Evolutionary conservation across 176 grass and related monocot species (phyloP), one percentile per base, ranked within the genome.

Genomic region (Tuctoria greenei): DNA sequence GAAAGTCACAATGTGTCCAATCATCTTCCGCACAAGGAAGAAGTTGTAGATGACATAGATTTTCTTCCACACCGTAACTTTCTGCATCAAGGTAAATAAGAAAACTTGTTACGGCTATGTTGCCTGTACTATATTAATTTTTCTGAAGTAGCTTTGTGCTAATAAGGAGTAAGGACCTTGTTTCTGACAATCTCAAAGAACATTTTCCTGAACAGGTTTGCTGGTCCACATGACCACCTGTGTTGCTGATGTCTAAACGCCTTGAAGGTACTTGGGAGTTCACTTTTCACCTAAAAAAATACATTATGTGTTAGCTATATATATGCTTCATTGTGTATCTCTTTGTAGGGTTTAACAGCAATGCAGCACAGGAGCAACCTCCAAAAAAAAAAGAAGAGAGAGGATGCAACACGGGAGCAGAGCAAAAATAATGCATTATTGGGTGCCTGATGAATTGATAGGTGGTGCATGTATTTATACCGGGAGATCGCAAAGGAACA

Each of bases 121-220:
- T 64, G 9, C 13, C 1, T 63, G 7, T 13, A n/a, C 10, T 1
- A 16, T 20, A 41, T 45, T n/a, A n/a, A n/a, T n/a, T 41, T n/a
- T 64, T 35, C 0, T 7, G 47, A 35, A 42, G 78, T 56, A 12
- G 10, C 67, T 26, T 84, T 0, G 49, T 60, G 44, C 57, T 79
- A 31, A 31, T 1, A 82, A 10, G 61, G 24, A 89, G 59, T 83
- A 79, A 7, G 61, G 31, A 91, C 92, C 86, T 95, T 91, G 39
- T 91, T 95, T 72, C 58, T 86, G 25, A 74, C 68, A 68, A 95
- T 95, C 88, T 95, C 92, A 79, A 89, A 37, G 20, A 95, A 40
- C 86, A 91, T 95, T 84, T 95, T 95, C 67, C 88, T 84, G 69
- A 95, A 89, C 43, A 95, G 71, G 59, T 91, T 91, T 77, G 88